Percentiles rank a stretch among this genome's conserved stretches.
These are phyloP conservation scores for Elsinoe arachidis DNA, from an alignment of 2,329 filamentous ascomycete genomes.

Conservation along the genomic window DNA sequence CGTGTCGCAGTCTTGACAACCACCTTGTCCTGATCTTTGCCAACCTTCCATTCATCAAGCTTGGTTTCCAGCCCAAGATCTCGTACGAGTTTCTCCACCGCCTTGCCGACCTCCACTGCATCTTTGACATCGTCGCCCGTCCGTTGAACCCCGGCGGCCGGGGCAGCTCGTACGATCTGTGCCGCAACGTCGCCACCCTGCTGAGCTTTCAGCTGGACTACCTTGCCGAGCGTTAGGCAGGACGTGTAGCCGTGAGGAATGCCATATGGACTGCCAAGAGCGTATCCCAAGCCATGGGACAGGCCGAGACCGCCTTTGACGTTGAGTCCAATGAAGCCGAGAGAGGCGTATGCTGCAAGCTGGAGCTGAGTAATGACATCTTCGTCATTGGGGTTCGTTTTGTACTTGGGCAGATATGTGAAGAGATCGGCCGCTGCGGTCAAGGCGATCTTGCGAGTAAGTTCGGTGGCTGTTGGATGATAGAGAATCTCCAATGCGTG, in stretches of 20 bases:
- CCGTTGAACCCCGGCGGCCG: constrained; percentile 33
- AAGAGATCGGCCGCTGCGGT: constrained; percentile 41
- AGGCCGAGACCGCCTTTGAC: constrained; percentile 44
- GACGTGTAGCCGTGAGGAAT: constrained; percentile 51
- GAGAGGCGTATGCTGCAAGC: constrained; percentile 43
- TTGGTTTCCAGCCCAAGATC: constrained; percentile 37
- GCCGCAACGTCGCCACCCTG: constrained; percentile 35
- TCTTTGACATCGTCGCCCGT: constrained; percentile 36
- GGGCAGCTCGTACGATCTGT: constrained; percentile 38
- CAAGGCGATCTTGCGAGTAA: constrained; percentile 38
- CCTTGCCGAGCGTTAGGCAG: constrained; percentile 46
- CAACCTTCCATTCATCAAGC: constrained; percentile 39
- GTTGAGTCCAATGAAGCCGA: constrained; percentile 44
- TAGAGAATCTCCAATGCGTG: constrained; percentile 47
- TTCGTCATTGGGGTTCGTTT: constrained; percentile 37
- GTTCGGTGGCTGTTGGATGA: constrained; percentile 43
- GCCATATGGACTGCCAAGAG: constrained; percentile 45
- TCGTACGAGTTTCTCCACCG: constrained; percentile 36
- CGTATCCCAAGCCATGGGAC: constrained; percentile 36
- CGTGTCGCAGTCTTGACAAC: constrained; percentile 39
- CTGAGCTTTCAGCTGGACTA: constrained; percentile 45
- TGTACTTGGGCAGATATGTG: constrained; percentile 39
- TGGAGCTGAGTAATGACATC: constrained; percentile 44
- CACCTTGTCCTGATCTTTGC: constrained; percentile 32
- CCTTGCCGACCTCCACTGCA: constrained; percentile 37